phyloP scores from a whole-genome alignment of 2,329 filamentous ascomycete genomes.

The Ophiocordyceps unilateralis region DNA sequence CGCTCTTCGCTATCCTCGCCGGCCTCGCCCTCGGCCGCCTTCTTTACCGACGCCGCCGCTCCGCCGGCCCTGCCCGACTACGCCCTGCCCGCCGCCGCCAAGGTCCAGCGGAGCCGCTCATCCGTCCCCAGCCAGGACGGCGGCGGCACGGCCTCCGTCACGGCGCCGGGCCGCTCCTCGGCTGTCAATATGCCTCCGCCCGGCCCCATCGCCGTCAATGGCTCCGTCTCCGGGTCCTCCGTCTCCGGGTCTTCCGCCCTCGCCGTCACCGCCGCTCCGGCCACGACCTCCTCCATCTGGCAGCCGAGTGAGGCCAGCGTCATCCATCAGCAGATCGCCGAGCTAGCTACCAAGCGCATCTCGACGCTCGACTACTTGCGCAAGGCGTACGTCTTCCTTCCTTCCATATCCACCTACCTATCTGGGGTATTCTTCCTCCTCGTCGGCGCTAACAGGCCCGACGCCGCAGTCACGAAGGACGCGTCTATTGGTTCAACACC shows the following conservation, averaged over 20 bases:
- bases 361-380: conserved; percentile 84
- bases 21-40: conserved; percentile 18
- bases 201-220: conserved; percentile 4
- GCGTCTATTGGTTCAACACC: conserved; percentile 97
- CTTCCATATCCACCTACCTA: neutral
- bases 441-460: conserved; percentile 1
- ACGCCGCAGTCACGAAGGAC: conserved; percentile 69
- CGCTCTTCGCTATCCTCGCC: conserved; percentile 15
- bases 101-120: conserved; percentile 11
- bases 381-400: conserved; percentile 52
- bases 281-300: conserved; percentile 8
- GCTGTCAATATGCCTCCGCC: conserved; percentile 6
- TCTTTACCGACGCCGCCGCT: conserved; percentile 26
- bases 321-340: conserved; percentile 54
- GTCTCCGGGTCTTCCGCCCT: neutral
- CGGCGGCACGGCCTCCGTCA: conserved; percentile 5
- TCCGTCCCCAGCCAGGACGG: neutral
- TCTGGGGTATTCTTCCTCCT: no score
- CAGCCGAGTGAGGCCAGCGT: conserved; percentile 28
- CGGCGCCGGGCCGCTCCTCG: conserved; percentile 4
- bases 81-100: conserved; percentile 30
- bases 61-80: conserved; percentile 38
- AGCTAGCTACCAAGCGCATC: conserved; percentile 80
- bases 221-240: neutral
- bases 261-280: conserved; percentile 1